Evolutionary conservation across 768 basidiomycete genomes (phyloP).

Genomic region (Lactifluus echinatus): DNA sequence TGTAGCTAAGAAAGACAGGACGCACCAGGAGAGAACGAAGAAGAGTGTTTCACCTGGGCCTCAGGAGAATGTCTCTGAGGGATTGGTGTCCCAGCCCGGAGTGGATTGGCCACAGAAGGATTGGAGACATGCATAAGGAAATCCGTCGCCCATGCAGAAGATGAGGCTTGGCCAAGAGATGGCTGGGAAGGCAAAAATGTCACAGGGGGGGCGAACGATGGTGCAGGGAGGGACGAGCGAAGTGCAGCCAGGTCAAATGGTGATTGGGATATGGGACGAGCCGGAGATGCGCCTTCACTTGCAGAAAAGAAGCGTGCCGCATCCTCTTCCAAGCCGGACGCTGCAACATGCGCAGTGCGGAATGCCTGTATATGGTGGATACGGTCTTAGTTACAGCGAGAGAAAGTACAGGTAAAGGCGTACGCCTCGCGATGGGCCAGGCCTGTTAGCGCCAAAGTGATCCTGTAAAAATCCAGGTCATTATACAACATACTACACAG

Average conservation of each 20-base stretch:
- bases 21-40: slow-evolving; percentile 10
- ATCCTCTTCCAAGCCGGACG: slow-evolving; percentile 47
- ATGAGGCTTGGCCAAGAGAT: slow-evolving; percentile 21
- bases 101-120: background rate
- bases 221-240: slow-evolving; percentile 37
- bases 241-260: slow-evolving; percentile 57
- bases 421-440: slow-evolving; percentile 59
- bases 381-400: background rate
- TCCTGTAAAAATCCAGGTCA: slow-evolving; percentile 40
- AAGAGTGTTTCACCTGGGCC: background rate
- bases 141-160: slow-evolving; percentile 52
- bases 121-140: slow-evolving; percentile 37
- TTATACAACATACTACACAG: background rate
- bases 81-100: background rate
- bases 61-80: background rate
- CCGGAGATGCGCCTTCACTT: slow-evolving; percentile 23
- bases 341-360: slow-evolving; percentile 21
- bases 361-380: slow-evolving; percentile 5
- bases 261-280: slow-evolving; percentile 31
- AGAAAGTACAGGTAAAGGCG: slow-evolving; percentile 17
- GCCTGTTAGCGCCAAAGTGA: slow-evolving; percentile 51
- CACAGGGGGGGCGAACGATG: background rate
- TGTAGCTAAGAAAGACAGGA: background rate
- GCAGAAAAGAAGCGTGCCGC: slow-evolving; percentile 60
- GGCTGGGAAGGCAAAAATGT: slow-evolving; percentile 21